These are phyloP conservation scores for Hymenoscyphus linearis DNA, from an alignment of 2,329 filamentous ascomycete species.

Conservation along the genomic window DNA sequence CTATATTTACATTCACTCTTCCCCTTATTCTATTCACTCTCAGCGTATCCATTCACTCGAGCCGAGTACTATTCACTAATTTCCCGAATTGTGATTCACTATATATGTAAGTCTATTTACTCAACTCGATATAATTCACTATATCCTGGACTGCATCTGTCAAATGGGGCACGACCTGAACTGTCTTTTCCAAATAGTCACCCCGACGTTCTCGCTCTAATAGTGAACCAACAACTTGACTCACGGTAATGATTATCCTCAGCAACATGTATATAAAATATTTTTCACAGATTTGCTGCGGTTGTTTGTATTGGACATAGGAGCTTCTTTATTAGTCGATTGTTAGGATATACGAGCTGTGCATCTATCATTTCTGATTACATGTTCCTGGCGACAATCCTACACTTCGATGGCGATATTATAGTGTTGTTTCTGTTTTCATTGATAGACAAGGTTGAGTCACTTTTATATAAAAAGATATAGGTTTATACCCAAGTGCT, in stretches of 20 bases:
- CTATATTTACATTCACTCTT: no score
- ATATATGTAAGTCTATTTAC: no score
- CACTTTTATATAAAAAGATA: neutral
- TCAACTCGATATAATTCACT: no score
- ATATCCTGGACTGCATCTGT: constrained; percentile 89
- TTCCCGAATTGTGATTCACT: no score
- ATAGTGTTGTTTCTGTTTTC: neutral
- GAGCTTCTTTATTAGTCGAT: neutral
- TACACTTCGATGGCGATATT: neutral
- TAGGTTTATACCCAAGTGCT: no score
- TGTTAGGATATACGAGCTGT: neutral
- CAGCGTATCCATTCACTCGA: no score
- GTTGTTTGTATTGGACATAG: neutral
- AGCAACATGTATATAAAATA: neutral
- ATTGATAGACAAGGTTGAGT: neutral
- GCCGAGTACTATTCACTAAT: no score
- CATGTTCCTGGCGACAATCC: neutral
- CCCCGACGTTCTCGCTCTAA: constrained; percentile 58
- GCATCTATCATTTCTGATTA: neutral
- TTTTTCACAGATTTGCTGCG: neutral
- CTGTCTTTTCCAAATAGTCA: constrained; percentile 75
- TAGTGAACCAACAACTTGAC: no score
- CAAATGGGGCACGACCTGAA: constrained; percentile 89
- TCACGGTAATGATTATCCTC: neutral
- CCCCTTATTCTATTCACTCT: no score